Evolutionary conservation across 805 yeast species (phyloP).

Genomic region (Candida pini): DNA sequence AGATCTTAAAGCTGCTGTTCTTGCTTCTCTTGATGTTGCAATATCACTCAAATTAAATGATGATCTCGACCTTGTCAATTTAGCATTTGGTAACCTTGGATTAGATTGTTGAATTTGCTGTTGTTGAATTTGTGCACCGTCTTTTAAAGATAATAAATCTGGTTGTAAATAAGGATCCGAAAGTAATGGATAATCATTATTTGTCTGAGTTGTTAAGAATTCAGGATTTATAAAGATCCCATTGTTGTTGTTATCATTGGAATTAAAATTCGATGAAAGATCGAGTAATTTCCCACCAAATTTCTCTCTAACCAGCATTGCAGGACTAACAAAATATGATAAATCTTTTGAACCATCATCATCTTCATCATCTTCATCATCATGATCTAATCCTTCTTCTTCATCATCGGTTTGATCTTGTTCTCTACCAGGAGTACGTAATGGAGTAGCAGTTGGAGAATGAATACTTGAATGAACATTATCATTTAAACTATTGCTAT

Average conservation of each 20-base stretch:
- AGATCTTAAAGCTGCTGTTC: slow-evolving; percentile 23
- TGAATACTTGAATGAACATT: slow-evolving; percentile 6
- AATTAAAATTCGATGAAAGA: slow-evolving; percentile 3
- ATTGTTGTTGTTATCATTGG: neutral
- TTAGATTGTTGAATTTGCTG: slow-evolving; percentile 17
- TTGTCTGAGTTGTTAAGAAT: slow-evolving; percentile 14
- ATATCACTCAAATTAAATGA: slow-evolving; percentile 51
- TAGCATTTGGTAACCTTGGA: slow-evolving; percentile 5
- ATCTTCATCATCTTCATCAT: slow-evolving; percentile 12
- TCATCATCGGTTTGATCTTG: slow-evolving; percentile 5
- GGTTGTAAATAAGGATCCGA: slow-evolving; percentile 7
- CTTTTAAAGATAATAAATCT: too few species aligned
- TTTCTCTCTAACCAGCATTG: slow-evolving; percentile 24
- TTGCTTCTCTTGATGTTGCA: slow-evolving; percentile 33
- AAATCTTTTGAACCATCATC: slow-evolving; percentile 9
- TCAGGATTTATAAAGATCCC: slow-evolving; percentile 17
- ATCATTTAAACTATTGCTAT: too few species aligned
- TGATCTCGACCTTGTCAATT: slow-evolving; percentile 40
- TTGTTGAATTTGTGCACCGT: slow-evolving; percentile 1
- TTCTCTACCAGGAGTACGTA: slow-evolving; percentile 23
- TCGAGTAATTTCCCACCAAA: slow-evolving; percentile 26
- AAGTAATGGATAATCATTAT: slow-evolving; percentile 17
- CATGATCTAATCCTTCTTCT: slow-evolving; percentile 1
- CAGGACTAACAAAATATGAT: slow-evolving; percentile 22
- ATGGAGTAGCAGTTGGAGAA: slow-evolving; percentile 24